Percentiles rank a stretch among this genome's conserved stretches.
These are phyloP conservation scores for Melanopsichium pennsylvanicum DNA, from an alignment of 1,284 basidiomycete species.

Conservation along the genomic window DNA sequence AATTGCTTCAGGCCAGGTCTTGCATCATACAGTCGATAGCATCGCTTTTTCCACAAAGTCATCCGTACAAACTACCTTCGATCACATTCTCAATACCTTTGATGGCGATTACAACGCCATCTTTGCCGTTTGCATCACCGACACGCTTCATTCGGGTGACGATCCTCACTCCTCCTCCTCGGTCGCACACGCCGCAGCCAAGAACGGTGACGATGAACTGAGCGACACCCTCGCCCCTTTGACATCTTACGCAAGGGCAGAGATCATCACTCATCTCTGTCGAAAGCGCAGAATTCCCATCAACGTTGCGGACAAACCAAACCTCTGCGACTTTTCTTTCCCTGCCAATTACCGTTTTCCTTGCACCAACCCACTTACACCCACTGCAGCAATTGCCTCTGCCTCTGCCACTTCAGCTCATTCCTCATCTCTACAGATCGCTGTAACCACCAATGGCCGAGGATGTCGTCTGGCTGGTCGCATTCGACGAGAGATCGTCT, in stretches of 20 bases:
- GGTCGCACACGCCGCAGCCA: neutral
- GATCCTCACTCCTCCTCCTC: slow-evolving; percentile 6
- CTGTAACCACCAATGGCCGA: slow-evolving; percentile 88
- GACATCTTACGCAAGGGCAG: slow-evolving; percentile 35
- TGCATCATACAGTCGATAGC: slow-evolving; percentile 64
- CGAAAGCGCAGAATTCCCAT: slow-evolving; percentile 73
- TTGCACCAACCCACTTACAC: slow-evolving; percentile 21
- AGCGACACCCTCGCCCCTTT: slow-evolving; percentile 4
- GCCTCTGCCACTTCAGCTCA: neutral
- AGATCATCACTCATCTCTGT: slow-evolving; percentile 50
- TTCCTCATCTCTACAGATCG: slow-evolving; percentile 77
- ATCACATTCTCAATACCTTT: slow-evolving; percentile 14
- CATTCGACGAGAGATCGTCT: slow-evolving; percentile 82
- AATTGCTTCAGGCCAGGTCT: slow-evolving; percentile 69
- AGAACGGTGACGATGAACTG: slow-evolving; percentile 4
- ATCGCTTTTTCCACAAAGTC: slow-evolving; percentile 4
- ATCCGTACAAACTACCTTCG: slow-evolving; percentile 9
- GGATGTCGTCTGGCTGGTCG: slow-evolving; percentile 86
- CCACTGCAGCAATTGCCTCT: neutral
- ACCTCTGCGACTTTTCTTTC: slow-evolving; percentile 89
- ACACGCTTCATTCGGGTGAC: slow-evolving; percentile 56
- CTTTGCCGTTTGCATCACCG: slow-evolving; percentile 63
- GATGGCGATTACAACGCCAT: slow-evolving; percentile 27
- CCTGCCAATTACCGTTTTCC: slow-evolving; percentile 84
- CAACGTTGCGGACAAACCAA: slow-evolving; percentile 85